These are phyloP conservation scores for Fusarium miscanthi DNA, from an alignment of 2,329 filamentous ascomycete genomes.

Conservation along the genomic window DNA sequence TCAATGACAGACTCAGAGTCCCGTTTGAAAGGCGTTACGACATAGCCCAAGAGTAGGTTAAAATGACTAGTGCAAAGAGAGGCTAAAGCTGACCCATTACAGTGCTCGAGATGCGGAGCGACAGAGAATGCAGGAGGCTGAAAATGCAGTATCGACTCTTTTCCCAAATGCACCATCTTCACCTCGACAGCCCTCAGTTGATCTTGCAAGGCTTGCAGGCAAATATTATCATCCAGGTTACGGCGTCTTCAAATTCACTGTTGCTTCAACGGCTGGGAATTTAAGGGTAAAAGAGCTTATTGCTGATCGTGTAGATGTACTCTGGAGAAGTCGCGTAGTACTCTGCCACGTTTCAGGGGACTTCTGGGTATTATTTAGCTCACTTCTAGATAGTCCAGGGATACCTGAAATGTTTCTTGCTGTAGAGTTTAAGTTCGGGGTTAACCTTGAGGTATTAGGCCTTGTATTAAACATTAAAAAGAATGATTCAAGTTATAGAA, in stretches of 20 bases:
- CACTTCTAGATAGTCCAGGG: background rate
- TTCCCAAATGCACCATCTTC: background rate
- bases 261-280: constrained; percentile 13
- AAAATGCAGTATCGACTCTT: background rate
- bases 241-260: constrained; percentile 38
- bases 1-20: constrained; percentile 47
- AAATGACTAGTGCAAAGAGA: background rate
- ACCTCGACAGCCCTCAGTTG: background rate
- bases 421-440: background rate
- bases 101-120: background rate
- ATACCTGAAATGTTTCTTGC: background rate
- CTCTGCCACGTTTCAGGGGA: constrained; percentile 46
- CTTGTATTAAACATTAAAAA: background rate
- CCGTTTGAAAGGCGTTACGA: constrained; percentile 34
- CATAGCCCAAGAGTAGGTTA: constrained; percentile 35
- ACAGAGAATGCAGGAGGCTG: constrained; percentile 16
- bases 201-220: constrained; percentile 44
- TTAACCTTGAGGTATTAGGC: background rate
- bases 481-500: background rate
- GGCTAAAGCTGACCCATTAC: background rate
- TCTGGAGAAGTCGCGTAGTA: constrained; percentile 37
- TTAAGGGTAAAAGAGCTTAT: constrained; percentile 36
- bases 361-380: constrained; percentile 42
- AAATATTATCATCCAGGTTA: constrained; percentile 59
- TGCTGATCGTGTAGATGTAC: constrained; percentile 38